A percentile compares a stretch with the other conserved stretches of the same genome.
Evolutionary conservation across 1,284 basidiomycete genomes (phyloP).

Genomic region (Trametes versicolor): DNA sequence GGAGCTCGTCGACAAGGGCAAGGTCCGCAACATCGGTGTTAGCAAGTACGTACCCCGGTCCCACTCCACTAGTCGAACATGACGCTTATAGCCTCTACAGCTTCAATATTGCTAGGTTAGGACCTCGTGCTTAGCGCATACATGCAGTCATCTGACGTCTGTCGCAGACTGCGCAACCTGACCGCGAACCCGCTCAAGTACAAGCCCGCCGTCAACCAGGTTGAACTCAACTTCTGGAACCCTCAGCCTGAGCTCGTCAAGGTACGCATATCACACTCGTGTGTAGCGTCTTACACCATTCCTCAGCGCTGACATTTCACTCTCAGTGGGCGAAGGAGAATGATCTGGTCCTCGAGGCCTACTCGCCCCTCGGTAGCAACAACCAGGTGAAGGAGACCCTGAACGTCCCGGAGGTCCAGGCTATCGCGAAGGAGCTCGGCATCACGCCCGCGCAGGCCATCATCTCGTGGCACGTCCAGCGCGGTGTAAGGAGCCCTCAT

Average conservation of each 20-base stretch:
- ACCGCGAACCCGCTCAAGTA: slow-evolving; percentile 78
- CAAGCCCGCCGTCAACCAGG: slow-evolving; percentile 83
- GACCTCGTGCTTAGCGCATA: neutral
- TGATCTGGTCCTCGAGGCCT: slow-evolving; percentile 76
- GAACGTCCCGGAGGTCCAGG: slow-evolving; percentile 59
- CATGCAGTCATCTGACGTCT: neutral
- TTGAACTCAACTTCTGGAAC: slow-evolving; percentile 86
- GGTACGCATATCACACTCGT: slow-evolving; percentile 49
- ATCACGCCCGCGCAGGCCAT: slow-evolving; percentile 84
- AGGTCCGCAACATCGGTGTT: slow-evolving; percentile 86
- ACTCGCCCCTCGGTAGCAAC: slow-evolving; percentile 81
- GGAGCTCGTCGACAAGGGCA: slow-evolving; percentile 79
- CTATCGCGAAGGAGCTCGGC: slow-evolving; percentile 63
- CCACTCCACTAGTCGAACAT: neutral
- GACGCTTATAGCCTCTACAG: slow-evolving; percentile 44
- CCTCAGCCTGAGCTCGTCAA: slow-evolving; percentile 85
- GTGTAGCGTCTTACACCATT: neutral
- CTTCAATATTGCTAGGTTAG: slow-evolving; percentile 62
- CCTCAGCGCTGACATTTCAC: neutral
- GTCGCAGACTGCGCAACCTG: slow-evolving; percentile 63
- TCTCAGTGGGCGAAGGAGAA: slow-evolving; percentile 70
- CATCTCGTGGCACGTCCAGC: slow-evolving; percentile 84
- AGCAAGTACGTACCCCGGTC: slow-evolving; percentile 69
- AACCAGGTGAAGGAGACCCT: slow-evolving; percentile 65
- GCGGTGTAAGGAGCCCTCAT: slow-evolving; percentile 61